These are phyloP conservation scores for Arabidopsis suecica DNA, from an alignment of 345 rosid species.

Conservation along the genomic window DNA sequence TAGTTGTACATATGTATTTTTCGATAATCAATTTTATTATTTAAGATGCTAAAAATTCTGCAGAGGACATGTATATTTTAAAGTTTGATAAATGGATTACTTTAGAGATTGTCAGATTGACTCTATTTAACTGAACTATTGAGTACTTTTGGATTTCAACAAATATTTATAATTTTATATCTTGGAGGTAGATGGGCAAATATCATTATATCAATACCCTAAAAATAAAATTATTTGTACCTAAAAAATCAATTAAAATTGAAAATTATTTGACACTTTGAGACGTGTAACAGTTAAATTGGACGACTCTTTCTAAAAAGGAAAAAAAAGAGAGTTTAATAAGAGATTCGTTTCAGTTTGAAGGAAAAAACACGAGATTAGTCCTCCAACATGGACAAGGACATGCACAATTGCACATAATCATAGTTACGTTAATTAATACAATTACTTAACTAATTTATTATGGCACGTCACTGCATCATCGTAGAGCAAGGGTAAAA, in stretches of 20 bases:
- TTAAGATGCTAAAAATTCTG: too few relatives aligned
- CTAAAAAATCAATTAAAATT: background rate
- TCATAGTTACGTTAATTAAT: conserved; percentile 7
- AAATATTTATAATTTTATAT: background rate
- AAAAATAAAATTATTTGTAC: background rate
- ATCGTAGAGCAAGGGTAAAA: conserved; percentile 2
- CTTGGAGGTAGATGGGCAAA: background rate
- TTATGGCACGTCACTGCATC: conserved; percentile 22
- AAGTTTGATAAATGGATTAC: background rate
- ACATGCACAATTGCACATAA: conserved; percentile 24
- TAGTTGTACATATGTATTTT: too few relatives aligned
- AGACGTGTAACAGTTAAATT: background rate
- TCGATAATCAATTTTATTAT: too few relatives aligned
- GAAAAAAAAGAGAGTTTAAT: background rate
- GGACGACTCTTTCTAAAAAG: background rate
- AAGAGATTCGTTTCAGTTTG: background rate
- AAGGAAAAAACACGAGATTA: background rate
- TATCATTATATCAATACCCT: background rate
- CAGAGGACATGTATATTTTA: too few relatives aligned
- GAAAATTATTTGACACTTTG: background rate
- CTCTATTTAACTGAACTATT: background rate
- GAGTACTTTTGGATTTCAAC: background rate
- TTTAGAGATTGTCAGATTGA: background rate
- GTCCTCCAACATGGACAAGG: conserved; percentile 22
- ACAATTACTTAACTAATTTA: background rate